These are phyloP conservation scores for Nicotiana noctiflora DNA, from an alignment of 257 asterid genomes.

Conservation along the genomic window DNA sequence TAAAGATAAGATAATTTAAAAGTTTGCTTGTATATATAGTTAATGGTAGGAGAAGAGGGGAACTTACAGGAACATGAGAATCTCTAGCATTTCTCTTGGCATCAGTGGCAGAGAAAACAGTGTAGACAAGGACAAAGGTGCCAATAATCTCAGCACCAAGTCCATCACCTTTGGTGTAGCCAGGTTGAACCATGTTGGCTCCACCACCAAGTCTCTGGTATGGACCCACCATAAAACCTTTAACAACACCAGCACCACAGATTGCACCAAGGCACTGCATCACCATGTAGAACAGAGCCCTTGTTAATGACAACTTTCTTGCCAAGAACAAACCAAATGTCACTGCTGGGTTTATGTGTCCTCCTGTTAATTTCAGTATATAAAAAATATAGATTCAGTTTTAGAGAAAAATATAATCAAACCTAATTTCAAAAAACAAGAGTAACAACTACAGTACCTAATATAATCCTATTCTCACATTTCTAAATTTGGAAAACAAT, in stretches of 20 bases:
- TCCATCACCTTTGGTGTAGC: constrained; percentile 20
- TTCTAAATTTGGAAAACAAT: too few species aligned
- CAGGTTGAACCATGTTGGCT: background rate
- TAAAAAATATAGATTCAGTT: background rate
- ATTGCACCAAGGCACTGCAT: constrained; percentile 14
- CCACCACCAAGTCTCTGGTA: constrained; percentile 1
- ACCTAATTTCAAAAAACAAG: background rate
- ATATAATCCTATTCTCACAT: too few species aligned
- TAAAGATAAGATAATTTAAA: background rate
- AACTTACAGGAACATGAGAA: constrained; percentile 45
- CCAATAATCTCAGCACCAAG: constrained; percentile 44
- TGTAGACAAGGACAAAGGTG: background rate
- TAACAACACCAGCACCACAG: constrained; percentile 19
- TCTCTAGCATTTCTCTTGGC: constrained; percentile 70
- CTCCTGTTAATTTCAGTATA: constrained; percentile 28
- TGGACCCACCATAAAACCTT: background rate
- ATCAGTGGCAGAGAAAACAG: constrained; percentile 49
- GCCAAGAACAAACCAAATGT: constrained; percentile 23
- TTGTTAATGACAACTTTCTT: constrained; percentile 38
- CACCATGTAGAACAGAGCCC: constrained; percentile 26
- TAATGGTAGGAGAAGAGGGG: background rate
- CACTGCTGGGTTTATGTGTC: constrained; percentile 32
- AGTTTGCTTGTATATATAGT: too few species aligned
- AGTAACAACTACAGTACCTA: too few species aligned
- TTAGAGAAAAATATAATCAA: constrained; percentile 21